Conservation (phyloP, 179 eudicot species). For the Pouteria campechiana region DNA sequence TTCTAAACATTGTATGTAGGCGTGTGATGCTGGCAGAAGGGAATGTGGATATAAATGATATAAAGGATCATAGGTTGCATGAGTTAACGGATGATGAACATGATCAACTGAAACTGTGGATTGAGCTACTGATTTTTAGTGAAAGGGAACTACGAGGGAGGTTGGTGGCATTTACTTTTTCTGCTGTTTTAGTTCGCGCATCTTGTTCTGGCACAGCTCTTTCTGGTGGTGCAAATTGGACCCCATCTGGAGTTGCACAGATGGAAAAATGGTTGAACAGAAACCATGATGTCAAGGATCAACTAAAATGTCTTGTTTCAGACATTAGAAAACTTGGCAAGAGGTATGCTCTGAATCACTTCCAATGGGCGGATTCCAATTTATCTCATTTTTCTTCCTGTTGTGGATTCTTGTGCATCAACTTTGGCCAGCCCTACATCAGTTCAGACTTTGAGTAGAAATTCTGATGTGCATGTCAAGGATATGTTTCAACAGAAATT, state of each 20-base stretch:
- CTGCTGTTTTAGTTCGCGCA: conserved; percentile 13
- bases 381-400: too few species aligned
- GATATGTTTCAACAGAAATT: too few species aligned
- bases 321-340: conserved; percentile 29
- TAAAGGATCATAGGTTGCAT: conserved; percentile 10
- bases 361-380: too few species aligned
- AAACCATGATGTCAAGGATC: conserved; percentile 22
- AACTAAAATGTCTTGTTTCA: conserved; percentile 34
- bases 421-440: too few species aligned
- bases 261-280: conserved; percentile 60
- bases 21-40: conserved; percentile 31
- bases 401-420: too few species aligned
- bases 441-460: too few species aligned
- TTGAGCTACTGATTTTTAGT: conserved; percentile 34
- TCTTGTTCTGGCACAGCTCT: conserved; percentile 10
- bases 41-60: conserved; percentile 17
- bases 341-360: conserved; percentile 28
- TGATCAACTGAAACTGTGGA: conserved; percentile 43
- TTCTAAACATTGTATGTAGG: conserved; percentile 58
- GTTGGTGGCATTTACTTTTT: conserved; percentile 51
- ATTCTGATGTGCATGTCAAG: too few species aligned
- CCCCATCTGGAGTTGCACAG: conserved; percentile 46
- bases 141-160: conserved; percentile 75
- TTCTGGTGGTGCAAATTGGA: conserved; percentile 22
- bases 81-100: conserved; percentile 15